These are phyloP conservation scores for Aspergillus ruber DNA, from an alignment of 2,329 filamentous ascomycete species.

Conservation along the genomic window DNA sequence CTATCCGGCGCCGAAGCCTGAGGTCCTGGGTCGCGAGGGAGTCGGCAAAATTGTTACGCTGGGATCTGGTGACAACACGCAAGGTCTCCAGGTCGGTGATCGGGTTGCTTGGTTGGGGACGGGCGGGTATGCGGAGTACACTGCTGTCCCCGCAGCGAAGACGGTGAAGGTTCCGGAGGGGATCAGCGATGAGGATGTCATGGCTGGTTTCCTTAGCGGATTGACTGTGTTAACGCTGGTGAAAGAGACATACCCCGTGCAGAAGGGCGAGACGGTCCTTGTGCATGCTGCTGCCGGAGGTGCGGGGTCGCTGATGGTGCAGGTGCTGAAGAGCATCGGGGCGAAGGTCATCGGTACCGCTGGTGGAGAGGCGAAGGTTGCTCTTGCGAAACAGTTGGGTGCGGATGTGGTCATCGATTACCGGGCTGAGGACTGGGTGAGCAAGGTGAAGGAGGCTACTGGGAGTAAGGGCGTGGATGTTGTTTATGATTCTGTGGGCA, in stretches of 20 bases:
- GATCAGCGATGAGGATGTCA: constrained; percentile 56
- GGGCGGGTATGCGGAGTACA: constrained; percentile 55
- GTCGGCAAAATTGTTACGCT: constrained; percentile 62
- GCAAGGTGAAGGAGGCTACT: constrained; percentile 79
- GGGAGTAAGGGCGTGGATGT: constrained; percentile 65
- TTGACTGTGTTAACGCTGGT: constrained; percentile 76
- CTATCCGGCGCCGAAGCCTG: constrained; percentile 65
- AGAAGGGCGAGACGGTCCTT: constrained; percentile 72
- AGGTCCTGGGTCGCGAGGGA: constrained; percentile 73
- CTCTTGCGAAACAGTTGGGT: constrained; percentile 59
- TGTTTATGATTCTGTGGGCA: constrained; percentile 82
- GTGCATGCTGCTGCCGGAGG: constrained; percentile 83
- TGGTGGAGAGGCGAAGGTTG: constrained; percentile 64
- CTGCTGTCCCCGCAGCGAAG: constrained; percentile 46
- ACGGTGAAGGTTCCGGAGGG: constrained; percentile 59
- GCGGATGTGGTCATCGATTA: constrained; percentile 70
- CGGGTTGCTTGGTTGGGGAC: constrained; percentile 63
- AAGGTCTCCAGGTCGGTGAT: constrained; percentile 59
- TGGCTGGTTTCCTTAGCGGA: constrained; percentile 70
- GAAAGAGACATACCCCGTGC: constrained; percentile 63
- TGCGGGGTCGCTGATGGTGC: constrained; percentile 67
- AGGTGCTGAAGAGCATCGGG: constrained; percentile 65
- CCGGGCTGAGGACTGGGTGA: constrained; percentile 74
- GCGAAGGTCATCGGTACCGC: constrained; percentile 76
- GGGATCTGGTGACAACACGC: constrained; percentile 45